Conservation (phyloP, 129 eudicot genomes). For the Sambucus nigra region DNA sequence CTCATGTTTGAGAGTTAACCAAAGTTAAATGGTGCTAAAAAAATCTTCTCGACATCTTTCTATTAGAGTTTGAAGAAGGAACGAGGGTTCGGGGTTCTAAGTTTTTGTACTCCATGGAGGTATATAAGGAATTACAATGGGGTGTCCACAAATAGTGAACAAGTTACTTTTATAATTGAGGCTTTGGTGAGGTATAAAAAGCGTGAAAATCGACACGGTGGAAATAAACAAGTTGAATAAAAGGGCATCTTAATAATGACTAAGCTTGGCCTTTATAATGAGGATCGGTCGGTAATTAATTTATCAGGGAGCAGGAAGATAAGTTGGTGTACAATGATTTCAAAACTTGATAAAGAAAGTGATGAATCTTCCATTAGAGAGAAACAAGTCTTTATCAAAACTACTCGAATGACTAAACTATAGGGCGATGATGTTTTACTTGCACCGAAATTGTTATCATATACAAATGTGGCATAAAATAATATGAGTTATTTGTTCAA, state of each 20-base stretch:
- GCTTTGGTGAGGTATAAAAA: constrained; percentile 66
- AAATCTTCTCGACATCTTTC: too few species aligned
- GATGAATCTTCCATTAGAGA: constrained; percentile 17
- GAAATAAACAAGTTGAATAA: constrained; percentile 13
- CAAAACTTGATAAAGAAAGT: constrained; percentile 13
- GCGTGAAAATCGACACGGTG: constrained; percentile 25
- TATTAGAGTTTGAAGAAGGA: too few species aligned
- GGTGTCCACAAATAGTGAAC: constrained; percentile 78
- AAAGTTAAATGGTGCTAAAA: too few species aligned
- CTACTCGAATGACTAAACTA: constrained; percentile 6
- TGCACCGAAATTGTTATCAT: constrained; percentile 51
- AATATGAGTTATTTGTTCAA: constrained; percentile 43
- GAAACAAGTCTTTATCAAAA: background rate
- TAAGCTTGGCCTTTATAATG: too few species aligned
- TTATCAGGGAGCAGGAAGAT: too few species aligned
- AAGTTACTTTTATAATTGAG: constrained; percentile 88
- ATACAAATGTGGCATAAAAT: constrained; percentile 38
- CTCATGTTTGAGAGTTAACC: too few species aligned
- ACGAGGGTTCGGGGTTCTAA: too few species aligned
- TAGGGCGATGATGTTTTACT: constrained; percentile 36
- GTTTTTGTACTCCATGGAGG: too few species aligned
- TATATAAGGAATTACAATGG: too few species aligned
- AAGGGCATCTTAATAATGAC: constrained; percentile 16
- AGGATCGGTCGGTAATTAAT: background rate
- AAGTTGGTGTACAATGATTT: too few species aligned